phyloP scores from a whole-genome alignment of 106 monocot genomes.

The Platanthera zijinensis region DNA sequence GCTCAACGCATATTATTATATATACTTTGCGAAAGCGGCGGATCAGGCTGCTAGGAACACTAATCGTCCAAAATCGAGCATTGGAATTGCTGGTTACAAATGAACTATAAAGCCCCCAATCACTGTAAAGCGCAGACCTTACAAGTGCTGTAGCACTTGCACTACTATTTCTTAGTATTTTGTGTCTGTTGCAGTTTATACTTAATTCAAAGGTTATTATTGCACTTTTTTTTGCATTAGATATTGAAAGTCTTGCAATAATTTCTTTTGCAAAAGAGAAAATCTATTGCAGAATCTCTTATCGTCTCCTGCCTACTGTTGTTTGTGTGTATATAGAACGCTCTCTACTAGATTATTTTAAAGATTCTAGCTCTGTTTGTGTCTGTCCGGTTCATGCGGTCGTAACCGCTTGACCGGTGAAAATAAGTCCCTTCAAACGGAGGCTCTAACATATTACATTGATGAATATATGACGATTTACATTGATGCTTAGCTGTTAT shows the following conservation, averaged over 20 bases:
- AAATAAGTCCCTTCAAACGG: too few species aligned
- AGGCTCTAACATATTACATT: too few species aligned
- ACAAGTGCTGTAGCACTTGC: neutral
- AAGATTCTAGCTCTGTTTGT: too few species aligned
- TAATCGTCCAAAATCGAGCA: slow-evolving; percentile 33
- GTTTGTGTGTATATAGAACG: neutral
- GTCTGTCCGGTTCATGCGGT: too few species aligned
- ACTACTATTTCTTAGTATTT: neutral
- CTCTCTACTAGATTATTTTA: too few species aligned
- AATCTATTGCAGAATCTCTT: neutral
- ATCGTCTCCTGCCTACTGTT: neutral
- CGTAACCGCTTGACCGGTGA: too few species aligned
- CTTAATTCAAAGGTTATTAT: neutral
- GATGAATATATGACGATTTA: too few species aligned
- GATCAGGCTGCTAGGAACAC: slow-evolving; percentile 55
- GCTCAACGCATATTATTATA: slow-evolving; percentile 93
- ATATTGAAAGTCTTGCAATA: neutral
- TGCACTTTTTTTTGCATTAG: neutral
- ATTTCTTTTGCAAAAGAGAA: neutral
- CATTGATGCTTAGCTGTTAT: too few species aligned
- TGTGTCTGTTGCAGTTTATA: neutral
- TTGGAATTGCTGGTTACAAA: slow-evolving; percentile 67
- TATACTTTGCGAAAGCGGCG: slow-evolving; percentile 79
- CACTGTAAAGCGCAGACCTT: neutral
- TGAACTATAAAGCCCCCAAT: slow-evolving; percentile 12